Percentiles rank a stretch among this genome's conserved stretches.
phyloP scores from a whole-genome alignment of 108 stramenopile species.

The Discostella pseudostelligera region DNA sequence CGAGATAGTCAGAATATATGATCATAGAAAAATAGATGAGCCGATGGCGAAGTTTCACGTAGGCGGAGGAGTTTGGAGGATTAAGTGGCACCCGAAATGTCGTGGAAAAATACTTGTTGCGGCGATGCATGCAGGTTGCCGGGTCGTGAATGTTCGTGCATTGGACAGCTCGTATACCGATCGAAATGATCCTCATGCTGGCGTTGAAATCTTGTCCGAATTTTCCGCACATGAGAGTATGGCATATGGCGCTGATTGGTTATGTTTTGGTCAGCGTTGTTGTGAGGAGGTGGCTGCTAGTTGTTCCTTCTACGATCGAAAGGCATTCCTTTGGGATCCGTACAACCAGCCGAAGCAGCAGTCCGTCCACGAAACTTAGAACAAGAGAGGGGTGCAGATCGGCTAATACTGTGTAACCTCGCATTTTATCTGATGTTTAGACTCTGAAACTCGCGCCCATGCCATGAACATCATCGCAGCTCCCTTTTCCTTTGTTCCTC shows the following conservation, averaged over 20 bases:
- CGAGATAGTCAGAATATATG: conserved; percentile 69
- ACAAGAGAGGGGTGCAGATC: not conserved
- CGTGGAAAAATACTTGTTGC: conserved; percentile 56
- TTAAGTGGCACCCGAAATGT: conserved; percentile 80
- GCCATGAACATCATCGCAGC: too few species aligned
- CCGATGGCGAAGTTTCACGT: conserved; percentile 33
- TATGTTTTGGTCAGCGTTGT: conserved; percentile 26
- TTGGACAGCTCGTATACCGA: conserved; percentile 5
- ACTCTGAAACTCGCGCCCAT: too few species aligned
- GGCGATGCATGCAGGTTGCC: conserved; percentile 88
- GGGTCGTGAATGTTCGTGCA: conserved; percentile 50
- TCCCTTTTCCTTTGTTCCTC: too few species aligned
- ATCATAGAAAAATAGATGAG: conserved; percentile 49
- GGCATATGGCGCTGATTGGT: conserved; percentile 90
- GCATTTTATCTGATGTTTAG: too few species aligned
- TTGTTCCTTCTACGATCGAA: conserved; percentile 82
- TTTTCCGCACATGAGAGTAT: conserved; percentile 80
- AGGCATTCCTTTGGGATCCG: conserved; percentile 61
- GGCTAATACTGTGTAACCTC: too few species aligned
- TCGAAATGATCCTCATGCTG: conserved; percentile 3
- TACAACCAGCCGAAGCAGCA: conserved; percentile 16
- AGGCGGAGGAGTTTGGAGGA: conserved; percentile 86
- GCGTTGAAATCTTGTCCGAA: conserved; percentile 30
- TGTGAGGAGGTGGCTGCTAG: conserved; percentile 70
- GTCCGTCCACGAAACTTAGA: not conserved